Percentiles rank a stretch among this genome's conserved stretches.
Conservation (phyloP, 306 rosid genomes). For the Hylodesmum podocarpum region DNA sequence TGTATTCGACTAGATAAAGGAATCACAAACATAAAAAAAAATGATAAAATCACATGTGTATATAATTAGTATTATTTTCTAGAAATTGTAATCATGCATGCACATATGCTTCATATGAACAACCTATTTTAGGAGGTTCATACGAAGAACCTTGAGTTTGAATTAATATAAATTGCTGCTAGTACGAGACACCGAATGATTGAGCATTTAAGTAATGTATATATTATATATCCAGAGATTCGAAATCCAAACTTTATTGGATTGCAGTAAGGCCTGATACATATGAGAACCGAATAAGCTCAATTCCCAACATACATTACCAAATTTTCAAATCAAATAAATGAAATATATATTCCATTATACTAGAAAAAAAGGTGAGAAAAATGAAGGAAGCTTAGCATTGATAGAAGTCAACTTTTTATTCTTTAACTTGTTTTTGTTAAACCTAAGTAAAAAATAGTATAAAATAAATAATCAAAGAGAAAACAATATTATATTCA, state of each 20-base stretch:
- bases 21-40: too few species aligned
- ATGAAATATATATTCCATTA: neutral
- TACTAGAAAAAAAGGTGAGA: neutral
- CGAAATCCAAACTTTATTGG: slow-evolving; percentile 13
- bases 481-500: neutral
- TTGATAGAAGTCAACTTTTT: neutral
- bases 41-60: too few species aligned
- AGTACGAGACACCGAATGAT: slow-evolving; percentile 20
- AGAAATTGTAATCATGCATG: neutral
- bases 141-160: neutral
- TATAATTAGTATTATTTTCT: neutral
- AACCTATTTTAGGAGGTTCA: too few species aligned
- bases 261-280: slow-evolving; percentile 2
- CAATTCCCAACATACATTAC: slow-evolving; percentile 14
- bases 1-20: too few species aligned
- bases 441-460: neutral
- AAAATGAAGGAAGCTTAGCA: neutral
- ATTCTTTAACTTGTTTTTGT: neutral
- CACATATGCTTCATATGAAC: neutral
- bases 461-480: neutral
- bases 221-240: slow-evolving; percentile 24
- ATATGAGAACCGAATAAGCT: neutral
- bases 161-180: neutral
- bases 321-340: neutral
- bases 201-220: slow-evolving; percentile 24